Conservation (phyloP, 495 filamentous ascomycete species). For the Xylaria scruposa region DNA sequence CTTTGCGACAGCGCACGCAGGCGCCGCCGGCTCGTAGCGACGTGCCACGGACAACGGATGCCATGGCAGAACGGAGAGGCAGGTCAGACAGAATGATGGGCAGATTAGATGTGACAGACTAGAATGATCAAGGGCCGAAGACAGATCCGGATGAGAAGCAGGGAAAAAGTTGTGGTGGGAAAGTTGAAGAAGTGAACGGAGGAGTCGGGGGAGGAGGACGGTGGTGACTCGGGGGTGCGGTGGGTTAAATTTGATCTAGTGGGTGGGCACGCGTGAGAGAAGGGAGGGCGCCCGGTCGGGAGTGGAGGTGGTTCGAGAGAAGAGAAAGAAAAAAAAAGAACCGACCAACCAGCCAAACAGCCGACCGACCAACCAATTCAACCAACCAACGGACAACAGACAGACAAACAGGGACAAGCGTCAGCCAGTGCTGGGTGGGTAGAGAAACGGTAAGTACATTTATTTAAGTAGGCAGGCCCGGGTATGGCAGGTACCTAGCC, state of each 20-base stretch:
- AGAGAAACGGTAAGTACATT: conserved; percentile 4
- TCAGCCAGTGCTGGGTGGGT: conserved; percentile 3
- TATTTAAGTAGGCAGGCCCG: background rate
- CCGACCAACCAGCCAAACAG: conserved; percentile 17
- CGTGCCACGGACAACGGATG: conserved; percentile 55
- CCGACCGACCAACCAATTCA: conserved; percentile 5
- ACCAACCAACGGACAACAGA: background rate
- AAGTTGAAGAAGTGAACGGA: conserved; percentile 12
- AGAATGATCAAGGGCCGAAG: conserved; percentile 32
- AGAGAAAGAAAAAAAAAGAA: conserved; percentile 18
- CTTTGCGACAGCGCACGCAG: conserved; percentile 61
- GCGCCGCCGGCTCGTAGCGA: conserved; percentile 60
- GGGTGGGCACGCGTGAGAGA: conserved; percentile 29
- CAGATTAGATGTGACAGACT: background rate
- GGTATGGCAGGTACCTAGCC: background rate
- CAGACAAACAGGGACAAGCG: conserved; percentile 12
- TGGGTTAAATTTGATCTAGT: conserved; percentile 40
- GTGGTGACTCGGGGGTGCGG: conserved; percentile 42
- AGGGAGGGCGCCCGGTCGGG: conserved; percentile 27
- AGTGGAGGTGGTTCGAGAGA: conserved; percentile 29
- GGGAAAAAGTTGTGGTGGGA: conserved; percentile 30
- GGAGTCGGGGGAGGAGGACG: conserved; percentile 36
- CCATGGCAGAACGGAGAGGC: conserved; percentile 37
- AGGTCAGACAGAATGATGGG: conserved; percentile 2
- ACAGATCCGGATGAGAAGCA: conserved; percentile 36